A percentile compares a stretch with the other conserved stretches of the same genome.
These are phyloP conservation scores for Iris macrosiphon DNA, from an alignment of 106 monocot genomes.

Conservation along the genomic window DNA sequence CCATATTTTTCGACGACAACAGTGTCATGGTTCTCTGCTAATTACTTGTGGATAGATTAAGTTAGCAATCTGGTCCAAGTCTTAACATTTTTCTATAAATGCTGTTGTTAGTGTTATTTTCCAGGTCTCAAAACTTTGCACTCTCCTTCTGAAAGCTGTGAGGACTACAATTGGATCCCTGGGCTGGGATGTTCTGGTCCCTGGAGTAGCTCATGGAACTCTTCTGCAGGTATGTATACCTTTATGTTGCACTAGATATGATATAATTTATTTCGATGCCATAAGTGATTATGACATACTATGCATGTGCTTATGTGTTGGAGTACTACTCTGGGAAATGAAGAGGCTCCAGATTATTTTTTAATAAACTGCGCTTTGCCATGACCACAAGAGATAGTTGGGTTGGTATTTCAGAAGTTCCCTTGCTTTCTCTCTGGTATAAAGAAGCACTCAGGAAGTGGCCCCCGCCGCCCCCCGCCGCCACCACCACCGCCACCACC, in stretches of 20 bases:
- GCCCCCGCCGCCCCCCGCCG: too few species aligned
- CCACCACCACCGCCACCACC: too few species aligned
- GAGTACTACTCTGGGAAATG: background rate
- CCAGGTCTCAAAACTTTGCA: constrained; percentile 84
- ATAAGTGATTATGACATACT: background rate
- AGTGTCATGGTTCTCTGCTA: constrained; percentile 3
- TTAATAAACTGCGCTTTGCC: background rate
- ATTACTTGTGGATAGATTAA: background rate
- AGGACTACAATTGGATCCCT: constrained; percentile 40
- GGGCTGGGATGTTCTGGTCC: constrained; percentile 88
- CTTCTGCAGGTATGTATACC: constrained; percentile 31
- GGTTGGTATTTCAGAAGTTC: background rate
- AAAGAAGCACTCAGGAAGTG: too few species aligned
- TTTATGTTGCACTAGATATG: background rate
- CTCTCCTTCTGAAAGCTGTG: constrained; percentile 52
- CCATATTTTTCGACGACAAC: too few species aligned
- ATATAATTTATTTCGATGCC: background rate
- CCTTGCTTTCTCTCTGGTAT: background rate
- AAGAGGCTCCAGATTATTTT: background rate
- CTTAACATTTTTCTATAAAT: constrained; percentile 9
- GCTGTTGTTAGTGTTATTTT: constrained; percentile 54
- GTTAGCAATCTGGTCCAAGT: constrained; percentile 4
- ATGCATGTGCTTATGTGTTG: background rate
- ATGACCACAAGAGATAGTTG: background rate
- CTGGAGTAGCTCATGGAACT: constrained; percentile 66